Base-by-base conservation (phyloP, 345 rosid species). In the Leavenworthia alabamica region DNA sequence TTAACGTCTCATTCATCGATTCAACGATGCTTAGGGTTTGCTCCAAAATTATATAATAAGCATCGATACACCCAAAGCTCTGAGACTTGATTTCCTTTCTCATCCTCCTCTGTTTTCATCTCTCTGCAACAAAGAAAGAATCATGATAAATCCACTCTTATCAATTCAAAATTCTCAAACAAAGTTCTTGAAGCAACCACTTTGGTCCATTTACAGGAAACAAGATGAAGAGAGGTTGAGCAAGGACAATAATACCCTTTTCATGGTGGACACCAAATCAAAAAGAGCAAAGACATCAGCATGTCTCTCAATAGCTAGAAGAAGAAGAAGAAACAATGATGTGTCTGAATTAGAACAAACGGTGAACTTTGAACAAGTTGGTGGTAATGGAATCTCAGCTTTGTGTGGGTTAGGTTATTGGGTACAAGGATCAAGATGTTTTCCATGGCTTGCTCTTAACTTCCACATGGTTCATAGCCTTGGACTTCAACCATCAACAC, bases 391-490 rank as follows among this genome's bases (percentile, higher is more conserved):
- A 68, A 83, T 86, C 85, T 33, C 72, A 40, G 73, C 27, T 24
- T 36, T 86, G 77, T 86, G 98, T 77, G 98, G 95, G 32, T 63
- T 91, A 57, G 98, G 96, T 46, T 91, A 88, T 42, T 88, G 95
- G 88, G 70, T 84, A 19, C 96, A 91, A 63, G 98, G 98, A 0
- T 86, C 82, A 36, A 77, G 98, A 78, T 84, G 95, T 78, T 91
- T 91, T 70, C 95, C 98, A 42, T 91, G 96, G 98, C 70, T 91
- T 73, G 86, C 95, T 29, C 83, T 88, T 57, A 88, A 88, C 75
- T 91, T 86, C 71, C 86, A 86, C 63, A 82, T 91, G 96, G 92
- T 85, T 43, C 29, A 83, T 23, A 77, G 73, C 70, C 92, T 91
- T 12, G 80, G 72, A 22, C 71, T 88, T 70, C 77, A 80, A 41